Conservation (phyloP, 2,329 filamentous ascomycete genomes). For the Botrytis byssoidea region DNA sequence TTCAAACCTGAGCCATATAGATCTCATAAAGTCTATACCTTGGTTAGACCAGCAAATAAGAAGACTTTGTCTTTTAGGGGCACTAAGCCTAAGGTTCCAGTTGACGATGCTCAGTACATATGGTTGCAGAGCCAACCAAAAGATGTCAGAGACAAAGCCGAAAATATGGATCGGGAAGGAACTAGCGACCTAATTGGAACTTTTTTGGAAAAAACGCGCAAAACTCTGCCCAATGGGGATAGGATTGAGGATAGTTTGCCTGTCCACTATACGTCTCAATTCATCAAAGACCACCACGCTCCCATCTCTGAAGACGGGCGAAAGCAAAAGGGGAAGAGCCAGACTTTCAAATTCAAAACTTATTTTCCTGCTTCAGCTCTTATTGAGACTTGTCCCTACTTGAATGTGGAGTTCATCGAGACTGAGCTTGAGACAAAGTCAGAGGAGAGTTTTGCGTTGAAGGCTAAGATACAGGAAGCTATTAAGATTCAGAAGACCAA, state of each 20-base stretch:
- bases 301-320: no score
- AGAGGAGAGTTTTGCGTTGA: neutral
- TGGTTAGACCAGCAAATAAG: fast-evolving
- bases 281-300: neutral
- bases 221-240: fast-evolving
- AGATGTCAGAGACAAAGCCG: fast-evolving
- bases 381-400: neutral
- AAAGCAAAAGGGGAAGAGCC: neutral
- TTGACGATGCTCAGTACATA: neutral
- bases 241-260: fast-evolving
- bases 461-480: neutral
- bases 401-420: neutral
- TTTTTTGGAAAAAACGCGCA: no score
- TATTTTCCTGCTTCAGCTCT: neutral
- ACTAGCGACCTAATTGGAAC: neutral
- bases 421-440: neutral
- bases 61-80: no score
- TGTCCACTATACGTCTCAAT: neutral
- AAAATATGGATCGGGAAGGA: fast-evolving
- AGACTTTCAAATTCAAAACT: neutral
- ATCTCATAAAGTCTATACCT: neutral
- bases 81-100: neutral
- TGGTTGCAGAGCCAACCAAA: neutral
- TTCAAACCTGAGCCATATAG: neutral
- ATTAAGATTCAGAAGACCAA: neutral